phyloP scores from a whole-genome alignment of 257 asterid genomes.

The Gardenia jasminoides region DNA sequence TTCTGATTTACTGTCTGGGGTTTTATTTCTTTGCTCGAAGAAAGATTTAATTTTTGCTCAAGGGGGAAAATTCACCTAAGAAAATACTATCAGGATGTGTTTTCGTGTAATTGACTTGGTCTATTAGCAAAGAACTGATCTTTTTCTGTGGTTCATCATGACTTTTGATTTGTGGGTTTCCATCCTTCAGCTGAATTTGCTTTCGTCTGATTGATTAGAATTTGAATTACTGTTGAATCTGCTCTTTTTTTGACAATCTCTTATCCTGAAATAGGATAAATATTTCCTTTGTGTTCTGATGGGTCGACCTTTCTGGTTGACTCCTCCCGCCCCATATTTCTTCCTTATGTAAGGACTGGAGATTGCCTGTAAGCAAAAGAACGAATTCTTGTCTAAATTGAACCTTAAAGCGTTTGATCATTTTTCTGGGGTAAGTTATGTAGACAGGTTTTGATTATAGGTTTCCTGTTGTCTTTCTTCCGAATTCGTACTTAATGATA shows the following conservation, averaged over 20 bases:
- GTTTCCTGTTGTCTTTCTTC: not conserved
- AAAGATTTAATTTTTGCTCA: not conserved
- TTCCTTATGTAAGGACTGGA: not conserved
- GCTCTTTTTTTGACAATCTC: not conserved
- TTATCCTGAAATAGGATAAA: not conserved
- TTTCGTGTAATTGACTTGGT: not conserved
- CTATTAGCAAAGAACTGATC: slow-evolving; percentile 1
- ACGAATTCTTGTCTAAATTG: not conserved
- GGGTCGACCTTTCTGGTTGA: slow-evolving; percentile 5
- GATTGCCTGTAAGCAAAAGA: too few relatives aligned
- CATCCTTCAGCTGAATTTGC: slow-evolving; percentile 4
- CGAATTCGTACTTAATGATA: not conserved
- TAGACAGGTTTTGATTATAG: not conserved
- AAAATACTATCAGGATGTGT: not conserved
- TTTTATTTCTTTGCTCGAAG: not conserved
- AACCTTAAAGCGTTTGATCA: not conserved
- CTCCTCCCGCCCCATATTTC: not conserved
- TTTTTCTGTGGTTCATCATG: not conserved
- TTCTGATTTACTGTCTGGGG: not conserved
- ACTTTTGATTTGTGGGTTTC: not conserved
- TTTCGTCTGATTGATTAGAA: slow-evolving; percentile 10
- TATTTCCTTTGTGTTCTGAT: not conserved
- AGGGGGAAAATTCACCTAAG: not conserved
- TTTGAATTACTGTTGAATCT: slow-evolving; percentile 4
- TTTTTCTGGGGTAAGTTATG: not conserved